Evolutionary conservation across 306 rosid species (phyloP).

Genomic region (Vigna unguiculata): DNA sequence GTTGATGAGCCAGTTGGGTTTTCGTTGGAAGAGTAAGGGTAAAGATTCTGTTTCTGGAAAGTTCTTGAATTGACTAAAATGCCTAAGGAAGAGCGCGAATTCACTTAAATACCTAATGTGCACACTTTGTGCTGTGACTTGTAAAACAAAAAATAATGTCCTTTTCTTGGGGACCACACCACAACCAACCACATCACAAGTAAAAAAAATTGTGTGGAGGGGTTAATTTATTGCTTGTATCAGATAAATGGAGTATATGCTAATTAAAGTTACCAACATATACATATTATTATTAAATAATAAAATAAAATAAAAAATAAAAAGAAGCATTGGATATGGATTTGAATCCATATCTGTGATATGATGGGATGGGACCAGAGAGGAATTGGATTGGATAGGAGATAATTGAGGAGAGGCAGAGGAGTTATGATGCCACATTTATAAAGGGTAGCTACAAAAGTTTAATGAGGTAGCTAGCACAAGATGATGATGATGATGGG

Average conservation of each 20-base stretch:
- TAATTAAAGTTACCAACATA: neutral
- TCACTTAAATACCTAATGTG: constrained; percentile 50
- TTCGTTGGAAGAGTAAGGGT: constrained; percentile 18
- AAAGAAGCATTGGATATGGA: neutral
- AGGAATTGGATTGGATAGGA: constrained; percentile 33
- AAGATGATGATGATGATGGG: constrained; percentile 5
- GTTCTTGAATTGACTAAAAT: constrained; percentile 53
- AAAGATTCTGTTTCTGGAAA: constrained; percentile 55
- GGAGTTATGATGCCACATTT: constrained; percentile 56
- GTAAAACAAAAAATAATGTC: constrained; percentile 8
- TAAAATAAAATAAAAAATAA: too few species aligned
- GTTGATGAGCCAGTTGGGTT: fast-evolving
- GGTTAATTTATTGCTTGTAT: neutral
- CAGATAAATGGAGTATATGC: constrained; percentile 2
- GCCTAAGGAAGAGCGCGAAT: constrained; percentile 38
- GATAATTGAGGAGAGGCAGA: constrained; percentile 34
- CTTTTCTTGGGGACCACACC: constrained; percentile 55
- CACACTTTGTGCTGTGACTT: constrained; percentile 38
- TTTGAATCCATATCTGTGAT: neutral
- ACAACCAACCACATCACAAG: constrained; percentile 25
- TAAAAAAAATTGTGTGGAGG: neutral
- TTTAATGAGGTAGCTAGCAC: constrained; percentile 40
- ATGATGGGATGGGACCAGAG: constrained; percentile 40
- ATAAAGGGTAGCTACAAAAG: constrained; percentile 48
- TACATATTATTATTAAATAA: neutral